Evolutionary conservation across 257 asterid species (phyloP), one percentile per base, ranked within the genome.

Genomic region (Solanum gracilifrons): DNA sequence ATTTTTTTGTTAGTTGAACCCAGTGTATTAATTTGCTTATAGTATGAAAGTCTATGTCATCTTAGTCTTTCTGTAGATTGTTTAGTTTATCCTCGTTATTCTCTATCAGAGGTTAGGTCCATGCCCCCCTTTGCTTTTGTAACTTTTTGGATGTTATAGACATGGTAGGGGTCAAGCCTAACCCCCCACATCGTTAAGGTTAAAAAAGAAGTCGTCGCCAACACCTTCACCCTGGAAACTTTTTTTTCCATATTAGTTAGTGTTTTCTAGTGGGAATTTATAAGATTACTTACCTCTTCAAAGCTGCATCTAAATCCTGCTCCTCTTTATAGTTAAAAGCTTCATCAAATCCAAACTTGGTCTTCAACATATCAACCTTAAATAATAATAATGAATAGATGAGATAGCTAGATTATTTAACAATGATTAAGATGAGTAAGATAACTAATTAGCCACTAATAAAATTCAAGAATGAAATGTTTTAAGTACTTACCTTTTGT

Each of bases 251-350:
- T 16, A 15, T 4, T 23, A 21, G 12, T 15, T 33, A 6, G 15
- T 41, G 39, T 6, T 35, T 18, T 6, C 9, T 7, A 0, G 10
- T 9, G 9, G 32, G 5, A n/a, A 37, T 13, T 51, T 37, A 37
- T 48, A 29, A 36, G 23, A 23, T 5, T 5, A 51, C 88, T 46
- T 4, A 88, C 92, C 89, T 86, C 87, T 87, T 89, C 32, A 91
- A 43, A 86, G 91, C 74, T 66, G 86, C 87, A 55, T 32, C 32
- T 23, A 87, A 79, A 68, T 89, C 88, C 3, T 21, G 85, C 80
- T 91, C 92, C 82, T 87, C 92, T 48, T 91, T 91, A 66, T 91
- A 91, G 48, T 91, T 89, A 73, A 91, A 91, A 51, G 90, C 92
- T 15, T 83, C 90, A 20, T 91, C 90, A 37, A 83, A 91, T 13